Percentiles rank a stretch among this genome's conserved stretches.
phyloP scores from a whole-genome alignment of 257 asterid genomes.

The Solanum medicagineum region DNA sequence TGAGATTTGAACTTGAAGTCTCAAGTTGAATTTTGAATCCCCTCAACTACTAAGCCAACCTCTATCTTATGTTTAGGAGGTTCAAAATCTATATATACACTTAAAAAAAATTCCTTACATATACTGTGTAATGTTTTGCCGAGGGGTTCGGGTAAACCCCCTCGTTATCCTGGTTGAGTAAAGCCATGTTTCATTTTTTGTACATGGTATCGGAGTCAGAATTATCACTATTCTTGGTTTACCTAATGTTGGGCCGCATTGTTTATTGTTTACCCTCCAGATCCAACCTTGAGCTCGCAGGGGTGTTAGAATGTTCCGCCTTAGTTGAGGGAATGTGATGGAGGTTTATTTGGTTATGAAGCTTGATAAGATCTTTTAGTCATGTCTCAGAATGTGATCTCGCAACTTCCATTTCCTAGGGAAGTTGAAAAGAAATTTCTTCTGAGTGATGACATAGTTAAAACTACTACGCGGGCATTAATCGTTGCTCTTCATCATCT shows the following conservation, averaged over 20 bases:
- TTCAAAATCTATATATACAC: no score
- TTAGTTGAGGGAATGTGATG: neutral
- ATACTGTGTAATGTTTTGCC: no score
- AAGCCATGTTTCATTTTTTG: neutral
- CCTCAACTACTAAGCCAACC: no score
- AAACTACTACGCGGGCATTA: neutral
- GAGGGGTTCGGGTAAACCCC: no score
- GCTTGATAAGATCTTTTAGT: neutral
- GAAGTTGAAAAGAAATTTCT: neutral
- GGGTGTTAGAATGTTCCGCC: neutral
- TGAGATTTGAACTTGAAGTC: no score
- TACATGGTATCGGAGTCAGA: neutral
- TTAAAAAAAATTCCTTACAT: no score
- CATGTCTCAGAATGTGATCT: neutral
- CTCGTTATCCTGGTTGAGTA: neutral
- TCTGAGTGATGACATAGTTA: neutral
- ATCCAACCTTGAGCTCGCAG: neutral
- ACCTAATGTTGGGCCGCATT: neutral
- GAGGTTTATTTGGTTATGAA: neutral
- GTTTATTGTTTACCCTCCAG: neutral
- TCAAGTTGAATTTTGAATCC: no score
- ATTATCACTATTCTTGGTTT: neutral
- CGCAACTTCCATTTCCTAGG: neutral
- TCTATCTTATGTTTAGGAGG: no score
- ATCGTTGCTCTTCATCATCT: neutral